Conservation (phyloP, 805 yeast genomes). For the Cyberlindnera veronae region DNA sequence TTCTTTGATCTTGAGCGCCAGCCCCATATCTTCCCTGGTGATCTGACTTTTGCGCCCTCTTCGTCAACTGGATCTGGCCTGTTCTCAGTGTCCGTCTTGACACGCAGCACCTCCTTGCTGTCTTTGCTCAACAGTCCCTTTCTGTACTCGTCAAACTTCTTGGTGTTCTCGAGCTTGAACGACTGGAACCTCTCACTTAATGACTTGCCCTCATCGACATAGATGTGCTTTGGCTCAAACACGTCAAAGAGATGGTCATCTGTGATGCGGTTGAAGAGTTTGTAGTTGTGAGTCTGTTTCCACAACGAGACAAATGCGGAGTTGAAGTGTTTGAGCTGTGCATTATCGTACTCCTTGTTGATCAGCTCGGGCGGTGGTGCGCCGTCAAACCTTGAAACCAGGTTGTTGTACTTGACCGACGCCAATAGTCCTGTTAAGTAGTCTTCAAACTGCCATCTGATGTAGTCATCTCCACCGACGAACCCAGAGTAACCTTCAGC, state of each 20-base stretch:
- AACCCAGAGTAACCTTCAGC: slow-evolving; percentile 43
- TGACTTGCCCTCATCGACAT: slow-evolving; percentile 21
- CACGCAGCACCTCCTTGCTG: background rate
- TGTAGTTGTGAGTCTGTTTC: slow-evolving; percentile 52
- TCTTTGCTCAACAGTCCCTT: slow-evolving; percentile 13
- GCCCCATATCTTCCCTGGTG: slow-evolving; percentile 20
- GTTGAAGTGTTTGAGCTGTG: slow-evolving; percentile 41
- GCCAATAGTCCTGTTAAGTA: slow-evolving; percentile 76
- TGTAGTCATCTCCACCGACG: slow-evolving; percentile 81
- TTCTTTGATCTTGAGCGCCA: slow-evolving; percentile 18
- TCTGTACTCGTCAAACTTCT: slow-evolving; percentile 23
- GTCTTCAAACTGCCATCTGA: slow-evolving; percentile 86
- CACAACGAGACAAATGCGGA: slow-evolving; percentile 47
- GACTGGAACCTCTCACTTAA: slow-evolving; percentile 29
- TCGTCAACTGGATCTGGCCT: background rate
- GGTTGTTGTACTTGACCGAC: slow-evolving; percentile 65
- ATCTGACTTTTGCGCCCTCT: slow-evolving; percentile 8
- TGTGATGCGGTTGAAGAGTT: slow-evolving; percentile 51
- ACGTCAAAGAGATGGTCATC: slow-evolving; percentile 70
- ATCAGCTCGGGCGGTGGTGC: slow-evolving; percentile 31
- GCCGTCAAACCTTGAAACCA: slow-evolving; percentile 38
- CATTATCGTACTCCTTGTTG: slow-evolving; percentile 28
- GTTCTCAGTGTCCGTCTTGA: slow-evolving; percentile 8
- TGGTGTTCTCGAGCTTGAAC: slow-evolving; percentile 29
- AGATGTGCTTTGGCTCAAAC: slow-evolving; percentile 45